Base-by-base conservation (phyloP, 179 eudicot genomes). In the Spergularia azorica region DNA sequence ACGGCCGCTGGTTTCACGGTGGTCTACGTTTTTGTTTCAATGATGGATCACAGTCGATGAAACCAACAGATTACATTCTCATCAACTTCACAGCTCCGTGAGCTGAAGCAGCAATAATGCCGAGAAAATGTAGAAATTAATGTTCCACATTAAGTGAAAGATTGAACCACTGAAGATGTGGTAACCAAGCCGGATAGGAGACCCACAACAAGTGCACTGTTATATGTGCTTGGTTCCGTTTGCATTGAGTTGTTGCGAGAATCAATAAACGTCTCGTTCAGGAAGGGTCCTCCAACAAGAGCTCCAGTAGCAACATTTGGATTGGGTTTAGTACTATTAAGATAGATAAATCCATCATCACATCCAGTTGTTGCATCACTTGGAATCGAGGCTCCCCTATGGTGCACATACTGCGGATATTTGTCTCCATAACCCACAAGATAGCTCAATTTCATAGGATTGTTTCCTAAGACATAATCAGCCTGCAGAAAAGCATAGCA, bases 381-480 rank as follows among this genome's bases (percentile, higher is more conserved):
- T 15, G 98, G 98, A 62, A 95, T 95, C n/a, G 98, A 95, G 70
- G 98, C 93, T 38, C 98, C 97, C 70, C 97, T 85, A 56, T 92
- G 97, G 81, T 95, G 98, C 61, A 95, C 96, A 54, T 61, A 88
- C 62, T 86, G 75, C 36, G 98, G 96, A 77, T 84, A 95, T 9
- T 84, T 85, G 61, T 90, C 90, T 16, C 97, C 95, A 57, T 89
- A 89, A 6, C 98, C 98, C 71, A 95, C 97, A 32, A 95, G 88
- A 77, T 67, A 95, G 84, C 97, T 95, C 87, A 90, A 77, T 76
- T 89, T 81, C 95, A 83, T 74, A 4, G 95, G 96, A 77, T 95
- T 95, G 46, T 87, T 57, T 21, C 97, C 98, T 79, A 95, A 71
- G 3, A 95, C 82, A 67, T 95, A 95, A 79, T 95, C 88, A 63